Evolutionary conservation across 2,329 filamentous ascomycete species (phyloP), one percentile per base, ranked within the genome.

Genomic region (Leptosphaerulina australis): DNA sequence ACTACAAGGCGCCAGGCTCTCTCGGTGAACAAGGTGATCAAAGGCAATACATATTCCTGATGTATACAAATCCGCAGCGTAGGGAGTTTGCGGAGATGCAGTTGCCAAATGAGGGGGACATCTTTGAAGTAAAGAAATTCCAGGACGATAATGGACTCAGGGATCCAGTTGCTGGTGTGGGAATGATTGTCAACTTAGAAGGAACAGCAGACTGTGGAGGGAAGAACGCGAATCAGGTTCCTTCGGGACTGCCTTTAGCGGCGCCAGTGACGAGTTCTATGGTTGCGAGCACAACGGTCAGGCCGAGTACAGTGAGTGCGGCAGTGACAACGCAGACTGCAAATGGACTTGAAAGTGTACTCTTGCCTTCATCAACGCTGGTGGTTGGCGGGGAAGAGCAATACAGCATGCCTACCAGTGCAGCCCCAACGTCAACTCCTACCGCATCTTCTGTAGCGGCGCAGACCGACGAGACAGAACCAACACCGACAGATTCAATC

Each of bases 141-240:
- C 59, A 69, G 46, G 46, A 49, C 12, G 62, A 68, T 5, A 71
- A 72, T 41, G 68, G 62, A 1, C 48, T 71, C 5, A 22, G 38
- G 0, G 64, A 69, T 44, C 41, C 69, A 7, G 37, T 41, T n/a
- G 69, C 64, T 3, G 69, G 69, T 4, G 49, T 71, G 2, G 65
- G 60, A 1, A 71, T 72, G 68, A 62, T 66, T 2, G 68, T 71
- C n/a, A 61, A 66, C 48, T 37, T 72, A 22, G 66, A 67, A 12
- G 66, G 67, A 18, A 33, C 39, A n/a, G 60, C 56, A 4, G 37
- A 59, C 12, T 65, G 62, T 37, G 59, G 30, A 8, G 46, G 50
- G 3, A 51, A 49, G 12, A 33, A 12, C 4, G 34, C 39, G 10
- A 35, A 9, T 11, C 24, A 14, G 28, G 38, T 26, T 4, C 18